Percentiles rank a stretch among this genome's conserved stretches.
Conservation (phyloP, 345 rosid species). For the Carallia brachiata region DNA sequence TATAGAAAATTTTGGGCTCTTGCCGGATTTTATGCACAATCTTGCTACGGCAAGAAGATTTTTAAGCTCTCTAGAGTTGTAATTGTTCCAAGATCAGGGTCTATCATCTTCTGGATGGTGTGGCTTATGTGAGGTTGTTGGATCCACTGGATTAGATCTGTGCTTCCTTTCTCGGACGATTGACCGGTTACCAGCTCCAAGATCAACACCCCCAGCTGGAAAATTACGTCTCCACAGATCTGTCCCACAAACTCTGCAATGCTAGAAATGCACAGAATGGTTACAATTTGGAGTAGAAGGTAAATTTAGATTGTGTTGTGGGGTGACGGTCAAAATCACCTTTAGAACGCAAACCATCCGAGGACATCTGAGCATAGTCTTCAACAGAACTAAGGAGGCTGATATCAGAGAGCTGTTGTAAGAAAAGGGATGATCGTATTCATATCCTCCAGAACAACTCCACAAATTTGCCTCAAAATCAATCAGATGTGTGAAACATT, state of each 20-base stretch:
- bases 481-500: background rate
- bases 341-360: slow-evolving; percentile 34
- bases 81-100: slow-evolving; percentile 80
- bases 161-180: slow-evolving; percentile 58
- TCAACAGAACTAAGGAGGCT: slow-evolving; percentile 42
- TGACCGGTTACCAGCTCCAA: slow-evolving; percentile 88
- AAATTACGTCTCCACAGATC: slow-evolving; percentile 53
- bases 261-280: background rate
- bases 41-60: slow-evolving; percentile 54
- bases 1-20: slow-evolving; percentile 53
- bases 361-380: slow-evolving; percentile 29
- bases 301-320: background rate
- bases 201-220: slow-evolving; percentile 84
- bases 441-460: too few relatives aligned
- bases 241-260: slow-evolving; percentile 44
- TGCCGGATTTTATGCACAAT: slow-evolving; percentile 60
- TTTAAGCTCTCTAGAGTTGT: slow-evolving; percentile 51
- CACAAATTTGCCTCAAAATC: too few relatives aligned
- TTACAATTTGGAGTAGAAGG: background rate
- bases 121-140: slow-evolving; percentile 57
- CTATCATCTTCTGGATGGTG: slow-evolving; percentile 77
- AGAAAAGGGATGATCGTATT: slow-evolving; percentile 2
- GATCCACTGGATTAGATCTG: slow-evolving; percentile 62
- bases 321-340: slow-evolving; percentile 34
- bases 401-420: slow-evolving; percentile 62